A percentile compares a stretch with the other conserved stretches of the same genome.
phyloP scores from a whole-genome alignment of 768 basidiomycete genomes.

The Aureoboletus auriporus region DNA sequence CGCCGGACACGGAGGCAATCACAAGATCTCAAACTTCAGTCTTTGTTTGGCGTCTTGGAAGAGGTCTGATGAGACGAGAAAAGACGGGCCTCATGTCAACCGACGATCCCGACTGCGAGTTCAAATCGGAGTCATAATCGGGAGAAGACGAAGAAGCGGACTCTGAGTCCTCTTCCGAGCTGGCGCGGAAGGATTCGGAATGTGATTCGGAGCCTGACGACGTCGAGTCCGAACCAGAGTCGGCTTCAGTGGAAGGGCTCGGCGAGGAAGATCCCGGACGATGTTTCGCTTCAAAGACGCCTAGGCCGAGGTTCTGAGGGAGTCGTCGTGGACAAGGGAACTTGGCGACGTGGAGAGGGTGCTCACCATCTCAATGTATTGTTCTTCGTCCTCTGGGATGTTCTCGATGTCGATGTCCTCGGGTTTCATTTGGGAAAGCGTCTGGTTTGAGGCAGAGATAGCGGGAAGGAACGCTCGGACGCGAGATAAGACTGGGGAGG shows the following conservation, averaged over 20 bases:
- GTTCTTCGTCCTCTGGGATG: conserved; percentile 41
- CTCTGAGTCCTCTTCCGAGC: conserved; percentile 12
- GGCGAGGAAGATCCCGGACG: conserved; percentile 15
- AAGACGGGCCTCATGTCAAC: conserved; percentile 37
- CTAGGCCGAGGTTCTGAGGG: conserved; percentile 58
- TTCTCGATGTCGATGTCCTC: conserved; percentile 69
- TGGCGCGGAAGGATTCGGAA: conserved; percentile 6
- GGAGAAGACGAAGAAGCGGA: conserved; percentile 4
- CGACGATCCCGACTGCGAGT: conserved; percentile 13
- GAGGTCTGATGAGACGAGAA: conserved; percentile 44
- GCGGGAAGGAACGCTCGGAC: conserved; percentile 66
- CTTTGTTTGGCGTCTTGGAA: conserved; percentile 37
- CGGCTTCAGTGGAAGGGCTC: conserved; percentile 11
- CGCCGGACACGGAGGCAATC: background rate
- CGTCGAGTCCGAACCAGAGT: background rate
- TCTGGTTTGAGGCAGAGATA: conserved; percentile 59
- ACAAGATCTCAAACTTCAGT: conserved; percentile 23
- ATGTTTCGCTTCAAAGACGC: conserved; percentile 46
- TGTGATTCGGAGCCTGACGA: conserved; percentile 14
- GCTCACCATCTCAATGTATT: conserved; percentile 65
- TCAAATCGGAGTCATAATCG: conserved; percentile 9
- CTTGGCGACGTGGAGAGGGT: background rate
- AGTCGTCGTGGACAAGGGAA: background rate
- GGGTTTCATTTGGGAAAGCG: conserved; percentile 48
- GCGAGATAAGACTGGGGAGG: conserved; percentile 54